Evolutionary conservation across 1,284 basidiomycete genomes (phyloP), one percentile per base, ranked within the genome.

Genomic region (Trichosporon faecale): DNA sequence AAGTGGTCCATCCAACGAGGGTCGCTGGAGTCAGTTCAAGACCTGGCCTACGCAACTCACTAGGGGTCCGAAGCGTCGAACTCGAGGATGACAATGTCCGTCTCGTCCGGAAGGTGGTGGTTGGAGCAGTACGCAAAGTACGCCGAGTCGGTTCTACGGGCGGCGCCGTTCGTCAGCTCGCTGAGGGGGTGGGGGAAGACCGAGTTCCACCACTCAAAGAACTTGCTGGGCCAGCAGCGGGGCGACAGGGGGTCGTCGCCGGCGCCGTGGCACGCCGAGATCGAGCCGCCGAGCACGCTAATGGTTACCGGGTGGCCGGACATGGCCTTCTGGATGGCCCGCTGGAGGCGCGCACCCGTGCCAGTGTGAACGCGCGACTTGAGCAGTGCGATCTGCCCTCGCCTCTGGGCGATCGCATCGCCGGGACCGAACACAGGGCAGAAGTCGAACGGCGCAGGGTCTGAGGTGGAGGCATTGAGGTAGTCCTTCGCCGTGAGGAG

Each of bases 141-240:
- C 3, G 90, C 90, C 7, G 94, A 94, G 82, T 91, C 91, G 40
- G 93, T 94, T 64, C 89, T 88, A 21, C 93, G 88, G 86, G 94
- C 91, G 0, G 95, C 95, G 31, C 95, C 95, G 81, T 97, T 97
- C n/a, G 95, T 97, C 74, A 98, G 88, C 82, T 97, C 94, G 9
- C 92, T 93, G 1, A 92, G 92, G 0, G 94, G 94, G 82, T 98
- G 93, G 1, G 95, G 95, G 85, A 98, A 98, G 11, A 97, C 88
- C 65, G 87, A 88, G 84, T 95, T 94, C 91, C 94, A 95, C 95
- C 95, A 98, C 69, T 90, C 86, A 85, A 97, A 97, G 85, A 98
- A 92, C 63, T 89, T 88, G n/a, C 91, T 89, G 0, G 95, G 94
- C 82, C 95, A 98, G 82, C 95, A 96, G 73, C 84, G 85, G 0